Evolutionary conservation across 495 filamentous ascomycete genomes (phyloP).

Genomic region (Corynascus novoguineensis): DNA sequence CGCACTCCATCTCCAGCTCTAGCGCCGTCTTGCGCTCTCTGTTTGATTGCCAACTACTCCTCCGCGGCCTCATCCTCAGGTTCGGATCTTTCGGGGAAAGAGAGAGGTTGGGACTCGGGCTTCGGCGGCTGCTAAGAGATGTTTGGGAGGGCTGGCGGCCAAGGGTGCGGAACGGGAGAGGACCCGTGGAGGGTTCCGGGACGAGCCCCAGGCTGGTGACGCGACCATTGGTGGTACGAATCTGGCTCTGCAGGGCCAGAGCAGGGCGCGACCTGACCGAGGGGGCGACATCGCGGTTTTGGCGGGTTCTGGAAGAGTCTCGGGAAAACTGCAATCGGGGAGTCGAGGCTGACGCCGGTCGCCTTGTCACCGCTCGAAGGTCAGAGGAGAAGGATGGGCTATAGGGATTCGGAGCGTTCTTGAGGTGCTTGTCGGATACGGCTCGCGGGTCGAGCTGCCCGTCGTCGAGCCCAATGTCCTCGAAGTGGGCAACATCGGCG

Average conservation of each 20-base stretch:
- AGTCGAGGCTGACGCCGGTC: conserved; percentile 28
- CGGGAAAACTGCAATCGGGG: conserved; percentile 31
- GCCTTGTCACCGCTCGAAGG: conserved; percentile 34
- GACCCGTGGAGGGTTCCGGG: conserved; percentile 29
- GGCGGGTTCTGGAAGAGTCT: conserved; percentile 23
- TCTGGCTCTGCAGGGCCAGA: conserved; percentile 28
- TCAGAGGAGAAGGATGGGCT: conserved; percentile 40
- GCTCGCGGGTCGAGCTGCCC: conserved; percentile 31
- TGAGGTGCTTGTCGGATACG: conserved; percentile 42
- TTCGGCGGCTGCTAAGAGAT: conserved; percentile 30
- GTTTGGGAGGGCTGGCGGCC: conserved; percentile 33
- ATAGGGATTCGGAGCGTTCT: conserved; percentile 39
- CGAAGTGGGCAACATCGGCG: conserved; percentile 74
- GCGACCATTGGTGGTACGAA: conserved; percentile 30
- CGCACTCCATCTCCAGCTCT: conserved; percentile 81
- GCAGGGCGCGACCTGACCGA: conserved; percentile 17
- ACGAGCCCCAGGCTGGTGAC: conserved; percentile 28
- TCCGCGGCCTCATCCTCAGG: conserved; percentile 43
- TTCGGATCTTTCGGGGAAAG: conserved; percentile 40
- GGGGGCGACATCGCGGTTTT: conserved; percentile 21
- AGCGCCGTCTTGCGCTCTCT: conserved; percentile 64
- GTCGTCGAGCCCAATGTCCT: conserved; percentile 87
- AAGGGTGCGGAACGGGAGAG: conserved; percentile 33
- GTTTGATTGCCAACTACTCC: conserved; percentile 66
- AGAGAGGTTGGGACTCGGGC: conserved; percentile 38